Base-by-base conservation (phyloP, 2,329 filamentous ascomycete genomes). In the Botrytis squamosa region DNA sequence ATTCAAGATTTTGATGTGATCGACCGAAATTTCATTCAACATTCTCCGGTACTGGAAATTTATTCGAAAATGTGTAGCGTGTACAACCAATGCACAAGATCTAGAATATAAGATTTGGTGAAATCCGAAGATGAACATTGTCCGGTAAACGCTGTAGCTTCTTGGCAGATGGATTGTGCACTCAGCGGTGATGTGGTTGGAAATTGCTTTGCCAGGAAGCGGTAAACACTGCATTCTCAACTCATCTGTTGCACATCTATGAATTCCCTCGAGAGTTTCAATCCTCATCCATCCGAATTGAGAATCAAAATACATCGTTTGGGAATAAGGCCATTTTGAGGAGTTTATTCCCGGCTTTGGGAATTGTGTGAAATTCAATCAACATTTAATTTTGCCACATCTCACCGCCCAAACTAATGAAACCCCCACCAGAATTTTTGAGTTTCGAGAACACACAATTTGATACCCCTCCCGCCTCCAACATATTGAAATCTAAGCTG, bases 371-470 rank as follows among this genome's bases (percentile, higher is more conserved):
- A n/a, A 20, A 33, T 38, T 55, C 38, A 18, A 40, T 49, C 38
- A n/a, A 40, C 36, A 8, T 57, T 57, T 25, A 10, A 59, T 69
- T 69, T 69, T 69, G 66, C 66, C 66, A 38, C 3, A 1, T 42
- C n/a, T 69, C 66, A 69, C 66, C 66, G 66, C 66, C 66, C 36
- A 22, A 14, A 9, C 29, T 64, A n/a, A 44, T 44, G n/a, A 55
- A 55, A 22, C 16, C 49, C 46, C 49, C 44, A 40, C 44, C 22
- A 67, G n/a, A 67, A 52, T 67, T 67, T 67, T 67, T 25, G 22
- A 55, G 65, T 33, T 52, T 52, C 20, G 7, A 57, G 25, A n/a
- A n/a, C 3, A 22, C 22, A 55, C 46, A n/a, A 20, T 38, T 38
- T 33, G 12, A 12, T 1, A 42, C 29, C 6, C 29, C 33, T 38